Evolutionary conservation across 2,329 filamentous ascomycete genomes (phyloP), one percentile per base, ranked within the genome.

Genomic region (Nemania sp.): DNA sequence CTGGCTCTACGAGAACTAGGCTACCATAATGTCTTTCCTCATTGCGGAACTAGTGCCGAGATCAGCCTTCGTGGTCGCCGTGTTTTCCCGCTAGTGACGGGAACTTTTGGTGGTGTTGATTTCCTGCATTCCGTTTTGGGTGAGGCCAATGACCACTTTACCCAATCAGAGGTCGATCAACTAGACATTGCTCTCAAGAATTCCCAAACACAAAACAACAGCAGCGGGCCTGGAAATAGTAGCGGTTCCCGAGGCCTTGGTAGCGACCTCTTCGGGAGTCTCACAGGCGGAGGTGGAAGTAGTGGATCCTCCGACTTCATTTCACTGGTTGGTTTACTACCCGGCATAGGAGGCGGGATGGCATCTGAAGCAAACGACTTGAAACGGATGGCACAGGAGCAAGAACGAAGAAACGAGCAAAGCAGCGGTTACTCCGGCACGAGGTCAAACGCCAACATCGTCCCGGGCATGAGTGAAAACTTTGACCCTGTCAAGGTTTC

Each of bases 151-250:
- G 93, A 96, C 76, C 92, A 94, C 77, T 93, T 96, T 76, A 92
- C 92, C 1, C 93, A 96, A 78, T 93, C 92, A 18, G 92, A 95
- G 77, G 89, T 96, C 41, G 92, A 94, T 65, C 91, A 95, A 78
- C 89, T 95, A 74, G 91, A 96, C 72, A 81, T 90, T 69, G 92
- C 90, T 3, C 85, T 96, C 53, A 89, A 90, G 71, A 90, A 90
- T 70, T 92, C 92, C 10, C 86, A 89, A 80, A 84, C 83, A 10
- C 86, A 89, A 80, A 84, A 83, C 57, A 78, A 83, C 57, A 78
- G 80, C 10, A 73, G 79, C 51, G 82, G 83, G 5, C 51, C 64
- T 5, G 76, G 79, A 62, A 76, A 77, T 38, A 77, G 80, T 51
- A 77, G 78, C 10, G 74, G 80, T 73, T 73, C 73, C 20, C 81